These are phyloP conservation scores for Spirogloea muscicola DNA, from an alignment of 139 green algal species.

Conservation along the genomic window DNA sequence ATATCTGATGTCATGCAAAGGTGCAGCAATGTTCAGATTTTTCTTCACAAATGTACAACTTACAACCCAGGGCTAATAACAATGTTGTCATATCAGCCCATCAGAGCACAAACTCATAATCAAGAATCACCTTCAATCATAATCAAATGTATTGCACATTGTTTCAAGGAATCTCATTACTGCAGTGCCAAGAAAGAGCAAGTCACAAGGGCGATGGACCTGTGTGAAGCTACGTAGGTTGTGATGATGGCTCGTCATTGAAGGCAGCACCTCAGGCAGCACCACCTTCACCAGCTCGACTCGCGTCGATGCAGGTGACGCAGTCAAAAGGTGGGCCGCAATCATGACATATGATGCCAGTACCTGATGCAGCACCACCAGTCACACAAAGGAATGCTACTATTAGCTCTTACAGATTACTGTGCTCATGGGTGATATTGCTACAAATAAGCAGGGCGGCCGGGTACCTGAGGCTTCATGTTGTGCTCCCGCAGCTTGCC, in stretches of 20 bases:
- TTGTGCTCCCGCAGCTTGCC: conserved; percentile 31
- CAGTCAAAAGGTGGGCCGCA: conserved; percentile 55
- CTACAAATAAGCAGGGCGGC: too few species aligned
- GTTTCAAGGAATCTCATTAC: background rate
- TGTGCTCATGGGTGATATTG: too few species aligned
- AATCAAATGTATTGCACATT: background rate
- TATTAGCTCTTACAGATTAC: too few species aligned
- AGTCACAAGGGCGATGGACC: background rate
- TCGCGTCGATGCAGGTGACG: background rate
- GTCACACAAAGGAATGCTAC: too few species aligned
- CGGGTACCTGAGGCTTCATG: conserved; percentile 25
- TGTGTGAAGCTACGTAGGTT: conserved; percentile 37
- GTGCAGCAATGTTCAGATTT: too few species aligned
- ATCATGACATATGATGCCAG: conserved; percentile 44
- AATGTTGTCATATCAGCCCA: too few species aligned
- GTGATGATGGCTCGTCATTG: conserved; percentile 67
- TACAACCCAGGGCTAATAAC: too few species aligned
- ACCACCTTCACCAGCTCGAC: conserved; percentile 34
- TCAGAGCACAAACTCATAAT: background rate
- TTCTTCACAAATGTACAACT: too few species aligned
- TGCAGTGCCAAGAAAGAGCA: background rate
- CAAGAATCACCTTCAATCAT: background rate
- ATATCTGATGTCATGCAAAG: conserved; percentile 32
- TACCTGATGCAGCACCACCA: conserved; percentile 5
- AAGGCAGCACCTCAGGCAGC: conserved; percentile 55